These are phyloP conservation scores for Mycena latifolia DNA, from an alignment of 768 basidiomycete species.

Conservation along the genomic window DNA sequence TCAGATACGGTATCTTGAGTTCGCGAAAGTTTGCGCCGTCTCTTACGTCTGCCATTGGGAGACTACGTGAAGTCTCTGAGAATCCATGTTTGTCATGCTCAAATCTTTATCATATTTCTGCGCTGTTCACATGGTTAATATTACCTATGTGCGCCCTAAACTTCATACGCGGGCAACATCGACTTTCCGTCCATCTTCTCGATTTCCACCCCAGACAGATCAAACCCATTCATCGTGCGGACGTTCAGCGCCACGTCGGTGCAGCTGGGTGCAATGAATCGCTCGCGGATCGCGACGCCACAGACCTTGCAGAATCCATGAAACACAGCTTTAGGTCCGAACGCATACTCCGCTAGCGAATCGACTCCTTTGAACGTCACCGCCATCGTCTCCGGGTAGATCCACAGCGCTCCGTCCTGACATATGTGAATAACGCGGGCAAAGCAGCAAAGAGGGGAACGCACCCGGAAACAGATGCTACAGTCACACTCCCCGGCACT, in stretches of 20 bases:
- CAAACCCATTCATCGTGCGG: constrained; percentile 24
- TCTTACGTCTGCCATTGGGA: no score
- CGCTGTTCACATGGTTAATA: no score
- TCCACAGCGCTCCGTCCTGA: constrained; percentile 25
- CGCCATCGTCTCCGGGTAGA: neutral
- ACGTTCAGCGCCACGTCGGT: constrained; percentile 17
- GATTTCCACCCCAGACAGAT: constrained; percentile 13
- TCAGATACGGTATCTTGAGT: no score
- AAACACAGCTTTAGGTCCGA: neutral
- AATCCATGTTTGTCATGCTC: no score
- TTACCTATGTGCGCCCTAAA: no score
- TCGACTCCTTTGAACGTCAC: constrained; percentile 22
- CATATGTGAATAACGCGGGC: no score
- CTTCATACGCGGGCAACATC: neutral
- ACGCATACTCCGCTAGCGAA: constrained; percentile 15
- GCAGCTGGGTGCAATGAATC: neutral
- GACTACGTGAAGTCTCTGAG: no score
- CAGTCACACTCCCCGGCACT: constrained; percentile 14
- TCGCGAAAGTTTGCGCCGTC: no score
- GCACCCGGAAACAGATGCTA: constrained; percentile 27
- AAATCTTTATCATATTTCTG: no score
- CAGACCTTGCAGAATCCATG: constrained; percentile 24
- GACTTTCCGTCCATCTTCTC: neutral
- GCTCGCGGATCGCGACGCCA: constrained; percentile 20
- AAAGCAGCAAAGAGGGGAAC: neutral